phyloP scores from a whole-genome alignment of 2,329 filamentous ascomycete species.

The Anisogramma anomala region DNA sequence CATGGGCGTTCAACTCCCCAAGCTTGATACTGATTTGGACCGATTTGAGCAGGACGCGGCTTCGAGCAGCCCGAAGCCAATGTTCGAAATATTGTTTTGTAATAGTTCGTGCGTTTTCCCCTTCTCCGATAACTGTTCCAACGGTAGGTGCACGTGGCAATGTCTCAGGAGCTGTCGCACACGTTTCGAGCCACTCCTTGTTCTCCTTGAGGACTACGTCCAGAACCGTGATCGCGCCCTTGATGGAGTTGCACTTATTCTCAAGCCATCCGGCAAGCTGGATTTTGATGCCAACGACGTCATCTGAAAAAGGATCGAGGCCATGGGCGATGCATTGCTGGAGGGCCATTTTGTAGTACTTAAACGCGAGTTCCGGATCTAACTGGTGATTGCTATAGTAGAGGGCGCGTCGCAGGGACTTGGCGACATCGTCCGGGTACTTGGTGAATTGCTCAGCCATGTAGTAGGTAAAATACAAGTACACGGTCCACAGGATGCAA shows the following conservation, averaged over 20 bases:
- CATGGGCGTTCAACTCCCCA: slow-evolving; percentile 67
- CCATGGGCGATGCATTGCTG: slow-evolving; percentile 58
- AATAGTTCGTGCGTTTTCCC: slow-evolving; percentile 10
- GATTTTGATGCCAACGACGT: slow-evolving; percentile 81
- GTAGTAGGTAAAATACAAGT: slow-evolving; percentile 43
- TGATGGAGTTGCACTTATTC: slow-evolving; percentile 52
- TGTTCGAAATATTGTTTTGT: slow-evolving; percentile 32
- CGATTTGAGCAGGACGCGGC: slow-evolving; percentile 59
- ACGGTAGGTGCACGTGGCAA: slow-evolving; percentile 9
- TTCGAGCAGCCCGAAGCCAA: slow-evolving; percentile 28
- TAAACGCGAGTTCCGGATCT: slow-evolving; percentile 65
- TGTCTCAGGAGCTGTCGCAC: slow-evolving; percentile 36
- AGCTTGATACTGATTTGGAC: slow-evolving; percentile 73
- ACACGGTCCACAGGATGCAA: slow-evolving; percentile 27
- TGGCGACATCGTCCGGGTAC: slow-evolving; percentile 59
- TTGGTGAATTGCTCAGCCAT: slow-evolving; percentile 43
- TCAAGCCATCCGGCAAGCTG: slow-evolving; percentile 72
- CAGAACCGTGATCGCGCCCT: slow-evolving; percentile 62
- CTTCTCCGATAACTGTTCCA: slow-evolving; percentile 22
- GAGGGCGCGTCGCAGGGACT: slow-evolving; percentile 69
- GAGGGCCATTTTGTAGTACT: slow-evolving; percentile 73
- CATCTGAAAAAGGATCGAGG: slow-evolving; percentile 82
- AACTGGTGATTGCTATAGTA: slow-evolving; percentile 73
- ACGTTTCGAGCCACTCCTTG: slow-evolving; percentile 44
- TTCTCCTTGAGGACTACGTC: slow-evolving; percentile 66